Evolutionary conservation across 352 stramenopile genomes (phyloP).

Genomic region (Thraustochytrium sp.): DNA sequence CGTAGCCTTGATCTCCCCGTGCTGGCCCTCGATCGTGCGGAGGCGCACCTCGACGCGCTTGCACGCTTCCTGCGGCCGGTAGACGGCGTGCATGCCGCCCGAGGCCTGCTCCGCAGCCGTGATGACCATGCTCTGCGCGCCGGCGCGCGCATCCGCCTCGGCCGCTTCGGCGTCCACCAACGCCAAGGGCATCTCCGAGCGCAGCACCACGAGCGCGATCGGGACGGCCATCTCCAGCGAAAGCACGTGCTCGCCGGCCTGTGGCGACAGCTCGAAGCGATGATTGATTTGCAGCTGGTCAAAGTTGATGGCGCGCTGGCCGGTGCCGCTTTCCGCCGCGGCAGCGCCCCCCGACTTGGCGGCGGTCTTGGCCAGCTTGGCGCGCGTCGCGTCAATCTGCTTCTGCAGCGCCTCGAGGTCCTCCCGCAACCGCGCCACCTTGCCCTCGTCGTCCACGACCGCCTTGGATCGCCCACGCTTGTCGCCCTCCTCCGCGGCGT

Average conservation of each 20-base stretch:
- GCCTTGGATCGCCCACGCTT: slow-evolving; percentile 66
- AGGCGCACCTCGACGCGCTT: slow-evolving; percentile 70
- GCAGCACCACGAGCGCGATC: slow-evolving; percentile 67
- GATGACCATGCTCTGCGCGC: slow-evolving; percentile 27
- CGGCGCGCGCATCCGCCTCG: background rate
- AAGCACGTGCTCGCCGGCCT: slow-evolving; percentile 64
- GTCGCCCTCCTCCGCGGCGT: slow-evolving; percentile 65
- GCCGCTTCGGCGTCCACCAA: slow-evolving; percentile 55
- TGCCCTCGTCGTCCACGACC: slow-evolving; percentile 64
- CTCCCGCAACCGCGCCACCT: background rate
- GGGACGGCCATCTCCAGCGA: slow-evolving; percentile 67
- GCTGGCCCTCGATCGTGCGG: slow-evolving; percentile 73
- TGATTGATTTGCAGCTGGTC: slow-evolving; percentile 70
- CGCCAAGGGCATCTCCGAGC: slow-evolving; percentile 66
- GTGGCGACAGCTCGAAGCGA: slow-evolving; percentile 67
- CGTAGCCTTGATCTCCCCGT: slow-evolving; percentile 66
- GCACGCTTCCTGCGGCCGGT: slow-evolving; percentile 66
- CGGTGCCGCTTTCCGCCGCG: too few species aligned
- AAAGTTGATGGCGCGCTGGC: slow-evolving; percentile 44
- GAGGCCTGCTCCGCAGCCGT: background rate
- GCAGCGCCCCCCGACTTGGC: too few species aligned
- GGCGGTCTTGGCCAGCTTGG: background rate
- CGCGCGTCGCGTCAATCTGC: slow-evolving; percentile 16
- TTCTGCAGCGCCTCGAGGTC: slow-evolving; percentile 1
- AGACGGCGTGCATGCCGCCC: slow-evolving; percentile 62